Base-by-base conservation (phyloP, 2,329 filamentous ascomycete genomes). In the Arthroderma uncinatum region DNA sequence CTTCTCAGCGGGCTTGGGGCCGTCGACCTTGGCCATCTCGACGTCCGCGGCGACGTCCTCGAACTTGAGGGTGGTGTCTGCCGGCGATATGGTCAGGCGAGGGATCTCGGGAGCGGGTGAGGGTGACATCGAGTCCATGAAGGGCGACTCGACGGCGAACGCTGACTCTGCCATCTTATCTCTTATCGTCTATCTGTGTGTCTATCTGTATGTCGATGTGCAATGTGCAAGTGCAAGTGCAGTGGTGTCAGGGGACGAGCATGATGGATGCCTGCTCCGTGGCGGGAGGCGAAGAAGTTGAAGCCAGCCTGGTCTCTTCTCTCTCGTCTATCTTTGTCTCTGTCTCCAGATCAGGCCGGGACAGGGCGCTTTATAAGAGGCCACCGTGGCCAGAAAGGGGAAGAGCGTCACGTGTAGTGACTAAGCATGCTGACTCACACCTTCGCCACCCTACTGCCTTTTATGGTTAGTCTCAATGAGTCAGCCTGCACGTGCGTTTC, bases 1-100 rank as follows among this genome's bases (percentile, higher is more conserved):
- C 79, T 87, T 89, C 59, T 74, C 72, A 50, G 85, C 81, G 0
- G 71, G 44, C 60, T 64, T 68, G 37, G 39, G 62, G 25, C 63
- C 60, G 25, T 64, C 58, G 7, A 54, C 56, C 58, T 66, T 66
- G 1, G 62, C 58, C 39, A 42, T n/a, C n/a, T n/a, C 16, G 39
- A n/a, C 39, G 19, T 66, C 64, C 1, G 67, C 61, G 2, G 64
- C 58, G 28, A 58, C 10, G n/a, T 58, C 55, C 8, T 61, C 60
- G 44, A 60, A 54, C 2, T 70, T 62, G 19, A 73, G 59, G 8
- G 71, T 73, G 12, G 72, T 74, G 55, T 72, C 71, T 23, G 71
- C 67, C 19, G 72, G 72, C 42, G 71, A 73, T 62, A 74, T 67
- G 40, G 72, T 74, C 57, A 73, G 65, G 42, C 66, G 62, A 37